These are phyloP conservation scores for Colletotrichum musae DNA, from an alignment of 2,329 filamentous ascomycete genomes.

Conservation along the genomic window DNA sequence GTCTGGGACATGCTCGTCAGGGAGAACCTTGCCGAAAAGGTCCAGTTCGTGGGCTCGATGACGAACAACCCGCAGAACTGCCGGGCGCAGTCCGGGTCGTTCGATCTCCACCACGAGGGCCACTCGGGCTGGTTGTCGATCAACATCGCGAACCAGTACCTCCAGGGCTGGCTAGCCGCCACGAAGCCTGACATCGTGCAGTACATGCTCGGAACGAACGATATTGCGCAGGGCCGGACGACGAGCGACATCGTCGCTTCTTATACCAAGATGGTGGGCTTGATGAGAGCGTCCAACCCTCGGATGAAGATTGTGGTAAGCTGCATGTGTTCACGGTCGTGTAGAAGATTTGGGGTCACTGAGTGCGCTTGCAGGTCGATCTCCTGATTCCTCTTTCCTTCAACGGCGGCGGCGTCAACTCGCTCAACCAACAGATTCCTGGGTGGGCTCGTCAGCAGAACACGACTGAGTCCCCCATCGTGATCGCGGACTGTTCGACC, in stretches of 20 bases:
- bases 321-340: neutral
- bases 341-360: neutral
- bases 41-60: conserved; percentile 60
- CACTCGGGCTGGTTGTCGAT: conserved; percentile 60
- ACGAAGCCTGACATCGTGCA: conserved; percentile 58
- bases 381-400: conserved; percentile 55
- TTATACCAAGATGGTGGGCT: conserved; percentile 56
- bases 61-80: conserved; percentile 55
- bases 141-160: conserved; percentile 59
- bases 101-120: conserved; percentile 59
- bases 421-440: conserved; percentile 55
- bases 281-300: conserved; percentile 54
- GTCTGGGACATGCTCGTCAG: conserved; percentile 57
- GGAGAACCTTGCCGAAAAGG: conserved; percentile 51
- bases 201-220: conserved; percentile 63
- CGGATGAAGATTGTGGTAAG: conserved; percentile 58
- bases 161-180: conserved; percentile 54
- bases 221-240: conserved; percentile 51
- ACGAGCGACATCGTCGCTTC: conserved; percentile 54
- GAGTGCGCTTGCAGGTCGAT: conserved; percentile 49
- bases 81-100: conserved; percentile 48
- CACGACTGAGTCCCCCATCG: conserved; percentile 55
- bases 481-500: conserved; percentile 55
- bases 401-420: conserved; percentile 47
- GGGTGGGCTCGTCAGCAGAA: conserved; percentile 54